phyloP scores from a whole-genome alignment of 768 basidiomycete genomes.

The Kwoniella dendrophila region DNA sequence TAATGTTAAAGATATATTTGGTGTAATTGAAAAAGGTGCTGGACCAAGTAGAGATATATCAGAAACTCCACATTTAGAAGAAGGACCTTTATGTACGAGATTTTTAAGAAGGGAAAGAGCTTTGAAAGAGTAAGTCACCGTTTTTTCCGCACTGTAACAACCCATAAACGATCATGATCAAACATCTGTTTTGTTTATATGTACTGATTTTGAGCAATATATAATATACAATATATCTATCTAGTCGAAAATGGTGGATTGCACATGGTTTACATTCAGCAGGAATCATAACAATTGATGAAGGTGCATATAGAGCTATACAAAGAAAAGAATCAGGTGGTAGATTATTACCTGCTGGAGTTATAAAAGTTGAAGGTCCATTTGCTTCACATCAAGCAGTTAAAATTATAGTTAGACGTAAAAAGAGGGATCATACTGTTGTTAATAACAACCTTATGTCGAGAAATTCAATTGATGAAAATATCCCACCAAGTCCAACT shows the following conservation, averaged over 20 bases:
- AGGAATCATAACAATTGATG: slow-evolving; percentile 83
- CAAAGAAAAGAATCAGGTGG: slow-evolving; percentile 80
- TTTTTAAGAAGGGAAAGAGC: slow-evolving; percentile 62
- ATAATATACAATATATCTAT: not conserved
- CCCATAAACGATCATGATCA: too few species aligned
- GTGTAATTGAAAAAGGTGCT: slow-evolving; percentile 67
- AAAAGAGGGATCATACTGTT: slow-evolving; percentile 8
- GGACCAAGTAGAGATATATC: slow-evolving; percentile 39
- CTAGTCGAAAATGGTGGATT: slow-evolving; percentile 94
- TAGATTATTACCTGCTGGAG: slow-evolving; percentile 86
- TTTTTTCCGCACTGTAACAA: not conserved
- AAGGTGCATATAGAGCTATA: slow-evolving; percentile 83
- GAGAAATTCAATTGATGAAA: slow-evolving; percentile 26
- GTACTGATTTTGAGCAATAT: not conserved
- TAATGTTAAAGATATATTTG: slow-evolving; percentile 70
- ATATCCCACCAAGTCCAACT: slow-evolving; percentile 21
- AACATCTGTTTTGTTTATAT: too few species aligned
- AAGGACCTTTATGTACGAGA: slow-evolving; percentile 78
- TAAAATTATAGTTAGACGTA: slow-evolving; percentile 66
- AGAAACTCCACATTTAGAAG: slow-evolving; percentile 35
- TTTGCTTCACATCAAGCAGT: slow-evolving; percentile 97
- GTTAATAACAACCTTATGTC: not conserved
- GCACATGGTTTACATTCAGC: slow-evolving; percentile 89
- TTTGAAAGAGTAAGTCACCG: slow-evolving; percentile 52
- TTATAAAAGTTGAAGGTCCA: slow-evolving; percentile 78